A percentile compares a stretch with the other conserved stretches of the same genome.
Conservation (phyloP, 768 basidiomycete species). For the Trametes meyenii region DNA sequence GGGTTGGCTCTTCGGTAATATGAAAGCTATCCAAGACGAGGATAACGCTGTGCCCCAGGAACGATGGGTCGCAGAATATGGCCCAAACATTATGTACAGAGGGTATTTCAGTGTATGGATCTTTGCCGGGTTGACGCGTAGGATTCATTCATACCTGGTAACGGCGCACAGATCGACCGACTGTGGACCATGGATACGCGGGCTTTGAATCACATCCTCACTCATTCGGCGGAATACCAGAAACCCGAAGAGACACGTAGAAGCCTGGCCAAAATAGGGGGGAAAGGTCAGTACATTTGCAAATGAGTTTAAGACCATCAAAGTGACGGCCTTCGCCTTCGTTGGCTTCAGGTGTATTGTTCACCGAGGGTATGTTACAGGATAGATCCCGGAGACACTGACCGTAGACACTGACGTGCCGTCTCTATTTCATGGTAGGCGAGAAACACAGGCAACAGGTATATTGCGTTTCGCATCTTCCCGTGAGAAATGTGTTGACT, state of each 20-base stretch:
- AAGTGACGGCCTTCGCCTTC: background rate
- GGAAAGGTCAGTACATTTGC: slow-evolving; percentile 30
- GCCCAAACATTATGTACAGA: slow-evolving; percentile 47
- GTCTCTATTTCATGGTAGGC: slow-evolving; percentile 18
- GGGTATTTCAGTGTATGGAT: slow-evolving; percentile 47
- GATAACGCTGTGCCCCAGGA: slow-evolving; percentile 35
- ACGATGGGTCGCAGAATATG: slow-evolving; percentile 53
- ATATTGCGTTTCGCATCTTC: slow-evolving; percentile 1
- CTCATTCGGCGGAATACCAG: slow-evolving; percentile 56
- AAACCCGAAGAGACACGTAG: slow-evolving; percentile 50
- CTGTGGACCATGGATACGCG: slow-evolving; percentile 58
- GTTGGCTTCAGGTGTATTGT: slow-evolving; percentile 46
- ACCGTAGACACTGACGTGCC: background rate
- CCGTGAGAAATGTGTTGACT: slow-evolving; percentile 13
- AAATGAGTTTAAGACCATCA: too few relatives aligned
- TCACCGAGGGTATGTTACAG: slow-evolving; percentile 39
- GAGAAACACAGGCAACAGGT: slow-evolving; percentile 46
- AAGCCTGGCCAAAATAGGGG: slow-evolving; percentile 44
- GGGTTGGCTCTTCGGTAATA: slow-evolving; percentile 52
- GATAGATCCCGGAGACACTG: background rate
- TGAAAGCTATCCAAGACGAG: slow-evolving; percentile 46
- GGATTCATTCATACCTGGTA: background rate
- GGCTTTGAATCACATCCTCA: slow-evolving; percentile 65
- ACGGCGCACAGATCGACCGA: background rate
- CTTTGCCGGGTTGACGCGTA: background rate